These are phyloP conservation scores for Asterionellopsis glacialis DNA, from an alignment of 108 stramenopile species.

Conservation along the genomic window DNA sequence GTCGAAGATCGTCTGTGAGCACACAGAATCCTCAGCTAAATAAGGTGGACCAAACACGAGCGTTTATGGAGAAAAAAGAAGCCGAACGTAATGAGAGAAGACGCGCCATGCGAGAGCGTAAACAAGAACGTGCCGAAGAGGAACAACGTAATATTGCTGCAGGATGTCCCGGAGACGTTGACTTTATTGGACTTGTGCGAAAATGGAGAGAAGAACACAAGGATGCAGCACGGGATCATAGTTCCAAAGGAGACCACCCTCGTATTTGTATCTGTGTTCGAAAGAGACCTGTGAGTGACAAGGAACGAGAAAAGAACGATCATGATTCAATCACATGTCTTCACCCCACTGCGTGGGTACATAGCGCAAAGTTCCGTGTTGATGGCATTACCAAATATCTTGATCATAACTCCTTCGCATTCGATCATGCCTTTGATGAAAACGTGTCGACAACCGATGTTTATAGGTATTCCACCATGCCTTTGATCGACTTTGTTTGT, in stretches of 20 bases:
- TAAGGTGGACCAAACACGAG: constrained; percentile 30
- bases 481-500: constrained; percentile 87
- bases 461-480: constrained; percentile 79
- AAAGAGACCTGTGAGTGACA: constrained; percentile 79
- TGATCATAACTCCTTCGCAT: constrained; percentile 88
- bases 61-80: constrained; percentile 82
- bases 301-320: constrained; percentile 76
- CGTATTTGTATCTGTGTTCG: constrained; percentile 89
- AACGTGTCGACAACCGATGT: constrained; percentile 66
- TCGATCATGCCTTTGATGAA: constrained; percentile 94
- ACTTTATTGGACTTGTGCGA: constrained; percentile 92
- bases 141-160: constrained; percentile 69
- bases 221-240: constrained; percentile 20
- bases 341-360: constrained; percentile 92
- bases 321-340: constrained; percentile 93
- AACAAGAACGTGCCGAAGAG: constrained; percentile 69
- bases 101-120: constrained; percentile 59
- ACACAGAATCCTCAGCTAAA: too few species aligned
- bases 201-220: constrained; percentile 74
- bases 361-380: constrained; percentile 91
- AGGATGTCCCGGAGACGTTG: constrained; percentile 98
- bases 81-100: constrained; percentile 86
- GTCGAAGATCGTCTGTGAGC: too few species aligned
- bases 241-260: not conserved
- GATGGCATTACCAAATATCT: constrained; percentile 99